Evolutionary conservation across 2,329 filamentous ascomycete genomes (phyloP), one percentile per base, ranked within the genome.

Genomic region (Zelopaecilomyces penicillatus): DNA sequence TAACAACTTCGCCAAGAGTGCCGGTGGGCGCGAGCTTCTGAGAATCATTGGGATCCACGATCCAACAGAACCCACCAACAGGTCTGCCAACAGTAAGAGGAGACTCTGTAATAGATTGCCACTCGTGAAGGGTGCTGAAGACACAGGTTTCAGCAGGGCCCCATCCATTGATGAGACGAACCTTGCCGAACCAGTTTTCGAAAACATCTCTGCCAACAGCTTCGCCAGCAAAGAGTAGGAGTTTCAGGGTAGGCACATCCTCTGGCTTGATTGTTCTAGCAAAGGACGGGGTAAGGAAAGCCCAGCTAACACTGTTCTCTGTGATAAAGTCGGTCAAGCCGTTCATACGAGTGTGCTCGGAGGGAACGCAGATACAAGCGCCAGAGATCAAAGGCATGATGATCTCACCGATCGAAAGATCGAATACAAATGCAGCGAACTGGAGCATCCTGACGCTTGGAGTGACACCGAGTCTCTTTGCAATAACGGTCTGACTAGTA

Each of bases 341-440:
- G 31, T 46, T 46, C 44, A 46, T 46, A 10, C 44, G 37, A 4
- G 40, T 44, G 8, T 46, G 3, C 7, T 46, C 44, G 1, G 50
- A 48, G 0, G 56, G 56, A 6, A 55, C 45, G 30, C 56, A 58
- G 2, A 57, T 40, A 5, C 47, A 49, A 2, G 52, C 57, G 4
- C 45, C 45, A 6, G 38, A 42, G 19, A 47, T 45, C 3, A 51
- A 37, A 0, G 42, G 27, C 5, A 39, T 19, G 4, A 51, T 27
- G 11, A 45, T 46, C 28, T 51, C 49, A 12, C 6, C 43, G 5
- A 51, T 27, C 6, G 43, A 41, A 6, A 48, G 10, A n/a, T 53
- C 51, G 11, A 49, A 52, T 4, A 41, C 47, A 12, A 45, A 49
- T 0, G 51, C 43, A 27, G 50, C 46, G 43, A 53, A 51, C 11